Evolutionary conservation across 495 filamentous ascomycete species (phyloP), one percentile per base, ranked within the genome.

Genomic region (Physcia stellaris): DNA sequence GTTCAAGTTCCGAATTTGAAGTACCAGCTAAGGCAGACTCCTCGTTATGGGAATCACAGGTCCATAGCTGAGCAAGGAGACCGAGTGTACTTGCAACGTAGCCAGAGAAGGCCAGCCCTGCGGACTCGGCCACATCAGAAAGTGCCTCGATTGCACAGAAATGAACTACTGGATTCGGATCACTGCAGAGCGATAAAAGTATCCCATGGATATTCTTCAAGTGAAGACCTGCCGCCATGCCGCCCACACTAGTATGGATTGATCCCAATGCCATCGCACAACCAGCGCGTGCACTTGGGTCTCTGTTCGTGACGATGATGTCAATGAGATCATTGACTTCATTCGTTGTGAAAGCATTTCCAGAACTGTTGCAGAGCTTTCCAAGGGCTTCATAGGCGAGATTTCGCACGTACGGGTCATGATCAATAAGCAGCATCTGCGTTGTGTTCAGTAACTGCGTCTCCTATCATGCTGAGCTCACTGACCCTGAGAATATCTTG

Each of bases 161-260:
- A 55, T 99, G 90, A 1, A 99, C 90, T 0, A 79, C 80, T 0
- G 90, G 88, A 46, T 95, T 88, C n/a, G 90, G 83, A 52, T 99
- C 90, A 48, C 82, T 92, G 57, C 86, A 84, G 5, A 99, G 63
- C 16, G 88, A 95, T 83, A 95, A 88, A 16, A 99, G 59, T 24
- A 99, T 86, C 13, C 86, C 83, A 24, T 93, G 74, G 35, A 99
- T 95, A 6, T 84, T 93, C 60, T 95, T 96, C 11, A 99, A 63
- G 55, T 99, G 90, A 49, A 86, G 81, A n/a, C 86, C 86, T 36
- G 90, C 90, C 40, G 92, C 92, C 87, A 99, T 96, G 46, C 90
- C 90, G 39, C 90, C 90, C 22, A 96, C 82, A 54, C 94, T 84
- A 2, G 85, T 77, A 57, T 96, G 90, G 31, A 96, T 96, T 45